phyloP scores from a whole-genome alignment of 2,329 filamentous ascomycete species.

The Didymella arachidicola region DNA sequence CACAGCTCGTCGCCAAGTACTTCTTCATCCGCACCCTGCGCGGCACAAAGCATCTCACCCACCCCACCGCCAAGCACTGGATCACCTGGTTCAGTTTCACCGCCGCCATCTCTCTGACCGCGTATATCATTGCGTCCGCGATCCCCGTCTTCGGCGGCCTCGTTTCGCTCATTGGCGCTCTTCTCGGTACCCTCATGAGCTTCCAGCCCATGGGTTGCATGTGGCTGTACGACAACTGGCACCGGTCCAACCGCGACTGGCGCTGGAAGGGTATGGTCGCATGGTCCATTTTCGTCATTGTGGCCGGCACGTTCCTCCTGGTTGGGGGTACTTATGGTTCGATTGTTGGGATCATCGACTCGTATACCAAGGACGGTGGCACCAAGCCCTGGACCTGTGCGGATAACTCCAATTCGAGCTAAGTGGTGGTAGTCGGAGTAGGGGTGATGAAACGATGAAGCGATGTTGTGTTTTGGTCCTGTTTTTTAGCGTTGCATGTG shows the following conservation, averaged over 20 bases:
- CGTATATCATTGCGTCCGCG: slow-evolving; percentile 22
- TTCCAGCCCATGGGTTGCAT: slow-evolving; percentile 28
- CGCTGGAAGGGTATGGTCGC: slow-evolving; percentile 22
- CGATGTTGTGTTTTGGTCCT: not conserved
- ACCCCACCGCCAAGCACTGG: slow-evolving; percentile 62
- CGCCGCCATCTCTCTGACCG: slow-evolving; percentile 15
- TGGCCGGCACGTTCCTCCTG: slow-evolving; percentile 17
- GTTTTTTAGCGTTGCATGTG: not conserved
- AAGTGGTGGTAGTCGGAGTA: not conserved
- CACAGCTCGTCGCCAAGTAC: slow-evolving; percentile 63
- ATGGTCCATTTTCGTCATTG: slow-evolving; percentile 23
- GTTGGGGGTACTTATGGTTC: slow-evolving; percentile 22
- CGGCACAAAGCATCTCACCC: slow-evolving; percentile 60
- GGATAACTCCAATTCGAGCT: slow-evolving; percentile 22
- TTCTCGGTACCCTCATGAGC: slow-evolving; percentile 24
- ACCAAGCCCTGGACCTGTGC: slow-evolving; percentile 19
- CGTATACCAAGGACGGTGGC: slow-evolving; percentile 16
- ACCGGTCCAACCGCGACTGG: slow-evolving; percentile 12
- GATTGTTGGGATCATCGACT: slow-evolving; percentile 19
- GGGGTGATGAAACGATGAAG: not conserved
- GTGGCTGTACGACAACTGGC: slow-evolving; percentile 28
- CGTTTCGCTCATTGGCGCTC: slow-evolving; percentile 22
- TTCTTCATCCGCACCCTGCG: slow-evolving; percentile 64
- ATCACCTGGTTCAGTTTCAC: slow-evolving; percentile 62
- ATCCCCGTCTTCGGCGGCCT: slow-evolving; percentile 24